A percentile compares a stretch with the other conserved stretches of the same genome.
phyloP scores from a whole-genome alignment of 495 filamentous ascomycete species.

The Aspergillus nanangensis region DNA sequence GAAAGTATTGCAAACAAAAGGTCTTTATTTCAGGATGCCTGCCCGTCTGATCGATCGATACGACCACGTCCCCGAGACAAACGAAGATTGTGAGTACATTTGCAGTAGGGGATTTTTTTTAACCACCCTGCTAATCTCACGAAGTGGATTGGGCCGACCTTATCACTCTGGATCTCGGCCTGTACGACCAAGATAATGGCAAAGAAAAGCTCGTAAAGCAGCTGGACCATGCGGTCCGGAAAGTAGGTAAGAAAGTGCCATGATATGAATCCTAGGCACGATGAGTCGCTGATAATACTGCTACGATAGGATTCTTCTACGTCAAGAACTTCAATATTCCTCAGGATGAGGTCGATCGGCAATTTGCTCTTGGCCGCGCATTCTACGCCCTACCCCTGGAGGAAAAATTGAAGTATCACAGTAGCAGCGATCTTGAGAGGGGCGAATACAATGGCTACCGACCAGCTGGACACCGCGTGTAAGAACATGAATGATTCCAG shows the following conservation, averaged over 20 bases:
- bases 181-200: constrained; percentile 46
- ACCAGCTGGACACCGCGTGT: constrained; percentile 42
- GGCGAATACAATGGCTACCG: constrained; percentile 42
- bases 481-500: constrained; percentile 2
- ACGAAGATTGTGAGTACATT: constrained; percentile 38
- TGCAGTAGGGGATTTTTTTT: background rate
- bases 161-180: constrained; percentile 48
- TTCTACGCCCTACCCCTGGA: constrained; percentile 52
- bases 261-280: background rate
- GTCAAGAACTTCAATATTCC: constrained; percentile 51
- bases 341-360: constrained; percentile 51
- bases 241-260: constrained; percentile 36
- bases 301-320: constrained; percentile 48
- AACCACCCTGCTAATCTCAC: constrained; percentile 3
- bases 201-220: constrained; percentile 51
- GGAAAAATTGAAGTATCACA: constrained; percentile 50
- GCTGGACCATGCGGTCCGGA: constrained; percentile 52
- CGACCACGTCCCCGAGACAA: constrained; percentile 44
- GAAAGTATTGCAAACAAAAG: background rate
- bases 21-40: constrained; percentile 34
- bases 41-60: constrained; percentile 39
- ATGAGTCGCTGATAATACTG: constrained; percentile 1
- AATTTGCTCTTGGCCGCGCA: constrained; percentile 51
- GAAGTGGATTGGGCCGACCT: constrained; percentile 54
- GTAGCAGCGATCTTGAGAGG: constrained; percentile 19